Base-by-base conservation (phyloP, 1,284 basidiomycete genomes). In the Pseudomicrostroma phylloplanum region DNA sequence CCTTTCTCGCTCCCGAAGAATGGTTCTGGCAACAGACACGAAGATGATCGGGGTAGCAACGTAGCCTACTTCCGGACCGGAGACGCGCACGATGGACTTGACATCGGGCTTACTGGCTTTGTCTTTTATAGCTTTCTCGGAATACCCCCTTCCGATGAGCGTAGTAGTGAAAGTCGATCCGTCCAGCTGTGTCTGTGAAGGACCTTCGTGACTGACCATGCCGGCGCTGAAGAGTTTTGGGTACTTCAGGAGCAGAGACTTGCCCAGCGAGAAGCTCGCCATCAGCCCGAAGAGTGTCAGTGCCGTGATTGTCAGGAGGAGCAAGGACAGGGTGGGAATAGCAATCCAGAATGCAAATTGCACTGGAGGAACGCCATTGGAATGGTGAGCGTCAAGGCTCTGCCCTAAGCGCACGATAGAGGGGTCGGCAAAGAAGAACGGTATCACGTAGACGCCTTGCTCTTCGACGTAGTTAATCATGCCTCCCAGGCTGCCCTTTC, bases 341-440 rank as follows among this genome's bases (percentile, higher is more conserved):
- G 55, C 46, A 30, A 67, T 49, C 59, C 60, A 65, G 25, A 48
- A 55, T 17, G 49, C 56, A 21, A 63, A 64, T 30, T 53, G 23
- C 26, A 66, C 49, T 49, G 58, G 56, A 19, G 58, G 53, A 21
- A 59, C 49, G 39, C 42, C 55, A 12, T 46, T 56, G 26, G 57
- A 58, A 13, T 53, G 53, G 42, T 62, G 39, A 17, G 48, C 25
- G 19, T 58, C 57, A 36, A 65, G 53, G 41, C 55, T 25, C 30
- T 67, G 66, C n/a, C 55, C 36, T 21, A 67, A 55, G 7, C 66
- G 43, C 9, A 67, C 56, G n/a, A 67, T 59, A 15, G 64, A 56
- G 8, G 66, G 63, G 49, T 67, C 66, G 11, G 66, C 59, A 43
- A 65, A 64, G 53, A 67, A 61, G 55, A 60, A 60, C 30, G 65